phyloP scores from a whole-genome alignment of 495 filamentous ascomycete species.

The Daldinia loculata region DNA sequence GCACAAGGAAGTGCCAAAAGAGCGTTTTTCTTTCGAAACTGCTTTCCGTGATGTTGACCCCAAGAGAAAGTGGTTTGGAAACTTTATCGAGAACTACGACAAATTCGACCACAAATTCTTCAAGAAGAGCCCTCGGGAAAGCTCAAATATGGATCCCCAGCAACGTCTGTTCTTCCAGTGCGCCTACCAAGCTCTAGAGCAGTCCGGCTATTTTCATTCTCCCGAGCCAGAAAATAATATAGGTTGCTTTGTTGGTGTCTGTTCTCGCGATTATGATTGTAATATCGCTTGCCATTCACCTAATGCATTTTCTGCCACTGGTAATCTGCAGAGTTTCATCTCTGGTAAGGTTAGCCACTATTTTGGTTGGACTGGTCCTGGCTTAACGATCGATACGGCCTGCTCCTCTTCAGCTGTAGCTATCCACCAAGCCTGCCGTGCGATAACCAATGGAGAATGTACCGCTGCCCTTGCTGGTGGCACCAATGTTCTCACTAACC shows the following conservation, averaged over 20 bases:
- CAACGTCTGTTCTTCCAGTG: conserved; percentile 55
- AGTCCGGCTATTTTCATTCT: conserved; percentile 40
- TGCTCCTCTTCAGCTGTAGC: conserved; percentile 63
- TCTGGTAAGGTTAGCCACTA: conserved; percentile 52
- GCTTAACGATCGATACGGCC: conserved; percentile 64
- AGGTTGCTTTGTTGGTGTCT: conserved; percentile 49
- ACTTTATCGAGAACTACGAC: conserved; percentile 45
- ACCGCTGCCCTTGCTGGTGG: conserved; percentile 54
- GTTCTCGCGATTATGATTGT: conserved; percentile 43
- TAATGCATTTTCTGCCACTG: conserved; percentile 42
- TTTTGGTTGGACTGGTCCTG: conserved; percentile 63
- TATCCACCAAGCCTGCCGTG: conserved; percentile 54
- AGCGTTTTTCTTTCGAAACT: conserved; percentile 29
- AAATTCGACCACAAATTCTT: conserved; percentile 64
- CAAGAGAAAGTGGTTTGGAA: conserved; percentile 44
- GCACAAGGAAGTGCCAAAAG: conserved; percentile 35
- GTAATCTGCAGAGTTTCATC: conserved; percentile 44
- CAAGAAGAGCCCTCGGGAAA: conserved; percentile 55
- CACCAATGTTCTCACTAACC: conserved; percentile 36
- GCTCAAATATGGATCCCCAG: conserved; percentile 57
- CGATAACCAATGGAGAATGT: conserved; percentile 53
- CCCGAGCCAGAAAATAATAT: conserved; percentile 29
- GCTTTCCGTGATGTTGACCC: conserved; percentile 33
- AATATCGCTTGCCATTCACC: conserved; percentile 45
- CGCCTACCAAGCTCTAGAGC: conserved; percentile 60